A percentile compares a stretch with the other conserved stretches of the same genome.
These are phyloP conservation scores for Cladosporium sp. DNA, from an alignment of 2,329 filamentous ascomycete species.

Conservation along the genomic window DNA sequence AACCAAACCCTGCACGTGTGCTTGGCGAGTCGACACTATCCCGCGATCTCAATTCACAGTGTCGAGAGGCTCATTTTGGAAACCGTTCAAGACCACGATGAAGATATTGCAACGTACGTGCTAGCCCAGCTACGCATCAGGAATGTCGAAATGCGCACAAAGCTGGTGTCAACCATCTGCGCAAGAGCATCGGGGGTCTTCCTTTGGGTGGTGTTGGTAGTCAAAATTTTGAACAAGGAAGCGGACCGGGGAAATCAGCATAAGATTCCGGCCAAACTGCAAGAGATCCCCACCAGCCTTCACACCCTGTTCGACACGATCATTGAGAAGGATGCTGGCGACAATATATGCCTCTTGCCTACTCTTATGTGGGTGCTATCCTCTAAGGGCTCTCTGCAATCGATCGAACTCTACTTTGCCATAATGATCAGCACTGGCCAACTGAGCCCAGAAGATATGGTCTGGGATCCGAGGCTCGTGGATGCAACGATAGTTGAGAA, in stretches of 20 bases:
- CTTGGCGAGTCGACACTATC: slow-evolving; percentile 15
- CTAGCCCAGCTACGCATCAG: not conserved
- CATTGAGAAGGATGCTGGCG: not conserved
- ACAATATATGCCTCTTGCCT: not conserved
- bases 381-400: not conserved
- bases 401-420: not conserved
- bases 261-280: not conserved
- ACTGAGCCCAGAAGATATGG: not conserved
- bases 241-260: not conserved
- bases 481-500: not conserved
- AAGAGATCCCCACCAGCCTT: not conserved
- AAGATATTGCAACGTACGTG: not conserved
- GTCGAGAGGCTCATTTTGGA: not conserved
- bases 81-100: not conserved
- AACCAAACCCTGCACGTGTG: not conserved
- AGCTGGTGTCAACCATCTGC: not conserved
- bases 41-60: not conserved
- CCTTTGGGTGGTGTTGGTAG: not conserved
- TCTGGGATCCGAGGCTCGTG: not conserved
- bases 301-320: not conserved
- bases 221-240: not conserved
- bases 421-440: not conserved
- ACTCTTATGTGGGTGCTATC: not conserved
- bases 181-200: not conserved
- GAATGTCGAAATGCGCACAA: not conserved